phyloP scores from a whole-genome alignment of 176 grass and related monocot species.

The Triticum dicoccoides region DNA sequence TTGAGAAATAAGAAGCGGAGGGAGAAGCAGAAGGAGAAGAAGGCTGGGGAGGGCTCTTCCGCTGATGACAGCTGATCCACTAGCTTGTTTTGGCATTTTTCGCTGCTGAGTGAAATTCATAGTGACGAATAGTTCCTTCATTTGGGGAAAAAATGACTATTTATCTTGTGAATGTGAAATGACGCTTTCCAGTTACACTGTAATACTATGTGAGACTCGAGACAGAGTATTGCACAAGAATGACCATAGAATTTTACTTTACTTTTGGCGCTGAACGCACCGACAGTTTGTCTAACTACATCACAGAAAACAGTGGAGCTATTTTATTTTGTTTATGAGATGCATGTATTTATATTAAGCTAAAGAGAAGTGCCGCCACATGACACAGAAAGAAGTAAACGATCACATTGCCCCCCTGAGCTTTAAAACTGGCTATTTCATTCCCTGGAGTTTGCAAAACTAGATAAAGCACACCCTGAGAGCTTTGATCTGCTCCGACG shows the following conservation, averaged over 20 bases:
- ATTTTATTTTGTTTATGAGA: background rate
- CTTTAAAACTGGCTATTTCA: too few relatives aligned
- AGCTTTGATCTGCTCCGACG: too few relatives aligned
- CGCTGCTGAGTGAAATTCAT: background rate
- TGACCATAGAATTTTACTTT: background rate
- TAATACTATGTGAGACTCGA: background rate
- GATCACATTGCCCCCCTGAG: too few relatives aligned
- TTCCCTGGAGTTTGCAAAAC: too few relatives aligned
- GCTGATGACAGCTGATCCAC: constrained; percentile 50
- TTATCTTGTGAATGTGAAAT: constrained; percentile 2
- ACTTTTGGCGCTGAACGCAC: background rate
- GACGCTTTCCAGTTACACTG: background rate
- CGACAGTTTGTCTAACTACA: background rate
- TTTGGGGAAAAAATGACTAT: background rate
- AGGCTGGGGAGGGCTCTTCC: constrained; percentile 50
- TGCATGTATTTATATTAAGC: background rate
- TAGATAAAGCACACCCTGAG: too few relatives aligned
- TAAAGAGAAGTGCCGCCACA: too few relatives aligned
- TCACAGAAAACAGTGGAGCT: background rate
- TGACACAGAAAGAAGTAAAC: too few relatives aligned
- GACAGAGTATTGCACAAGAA: background rate
- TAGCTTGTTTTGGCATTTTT: constrained; percentile 19
- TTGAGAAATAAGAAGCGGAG: constrained; percentile 95
- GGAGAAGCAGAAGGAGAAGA: constrained; percentile 92
- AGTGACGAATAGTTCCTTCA: background rate